A percentile compares a stretch with the other conserved stretches of the same genome.
These are phyloP conservation scores for Barnettozyma botsteinii DNA, from an alignment of 805 yeast species.

Conservation along the genomic window DNA sequence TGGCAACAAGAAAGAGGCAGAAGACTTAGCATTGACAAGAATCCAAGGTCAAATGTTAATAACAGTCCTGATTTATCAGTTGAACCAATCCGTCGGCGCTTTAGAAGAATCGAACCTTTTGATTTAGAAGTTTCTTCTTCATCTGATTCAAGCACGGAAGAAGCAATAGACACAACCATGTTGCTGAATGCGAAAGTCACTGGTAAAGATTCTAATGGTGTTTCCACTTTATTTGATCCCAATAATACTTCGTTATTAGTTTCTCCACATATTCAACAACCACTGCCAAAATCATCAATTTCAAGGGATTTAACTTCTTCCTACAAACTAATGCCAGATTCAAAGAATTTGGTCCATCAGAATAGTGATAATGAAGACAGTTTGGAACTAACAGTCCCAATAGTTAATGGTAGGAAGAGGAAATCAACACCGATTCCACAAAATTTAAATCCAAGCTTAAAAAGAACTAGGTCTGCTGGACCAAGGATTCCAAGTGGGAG, in stretches of 20 bases:
- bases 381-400: background rate
- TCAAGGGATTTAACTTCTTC: too few species aligned
- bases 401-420: background rate
- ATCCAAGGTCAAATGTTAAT: background rate
- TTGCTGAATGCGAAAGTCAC: background rate
- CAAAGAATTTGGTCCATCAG: background rate
- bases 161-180: background rate
- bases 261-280: background rate
- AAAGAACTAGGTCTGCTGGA: slow-evolving; percentile 4
- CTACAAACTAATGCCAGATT: background rate
- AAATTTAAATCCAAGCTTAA: background rate
- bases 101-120: background rate
- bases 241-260: slow-evolving; percentile 9
- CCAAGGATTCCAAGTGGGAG: slow-evolving; percentile 13
- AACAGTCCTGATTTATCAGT: background rate
- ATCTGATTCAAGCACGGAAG: background rate
- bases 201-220: slow-evolving; percentile 1
- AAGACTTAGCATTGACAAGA: background rate
- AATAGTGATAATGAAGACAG: slow-evolving; percentile 1
- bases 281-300: too few species aligned
- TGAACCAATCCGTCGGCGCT: background rate
- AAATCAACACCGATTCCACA: too few species aligned
- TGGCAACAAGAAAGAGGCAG: background rate
- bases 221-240: slow-evolving; percentile 14
- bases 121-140: background rate